These are phyloP conservation scores for Candolleomyces aberdarensis DNA, from an alignment of 768 basidiomycete genomes.

Conservation along the genomic window DNA sequence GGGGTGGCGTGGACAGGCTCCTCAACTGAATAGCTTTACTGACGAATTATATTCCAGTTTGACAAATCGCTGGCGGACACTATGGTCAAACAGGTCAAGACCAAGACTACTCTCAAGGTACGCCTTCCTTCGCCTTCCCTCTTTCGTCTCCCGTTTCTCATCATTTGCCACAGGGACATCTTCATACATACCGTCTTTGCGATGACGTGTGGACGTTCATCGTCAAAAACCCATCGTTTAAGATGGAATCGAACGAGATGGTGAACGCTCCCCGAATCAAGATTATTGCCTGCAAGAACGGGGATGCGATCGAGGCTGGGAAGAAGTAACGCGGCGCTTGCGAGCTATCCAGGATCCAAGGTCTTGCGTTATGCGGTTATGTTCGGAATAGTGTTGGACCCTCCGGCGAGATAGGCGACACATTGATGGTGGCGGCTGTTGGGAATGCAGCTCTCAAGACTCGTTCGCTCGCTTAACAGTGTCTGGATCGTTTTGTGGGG, in stretches of 20 bases:
- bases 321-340: conserved; percentile 57
- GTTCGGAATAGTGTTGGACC: background rate
- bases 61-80: conserved; percentile 94
- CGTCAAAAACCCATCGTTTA: conserved; percentile 88
- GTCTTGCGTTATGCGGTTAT: too few relatives aligned
- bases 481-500: too few relatives aligned
- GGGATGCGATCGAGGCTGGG: conserved; percentile 78
- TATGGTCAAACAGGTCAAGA: conserved; percentile 91
- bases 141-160: background rate
- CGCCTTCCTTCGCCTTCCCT: conserved; percentile 12
- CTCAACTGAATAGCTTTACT: background rate
- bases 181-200: conserved; percentile 88
- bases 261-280: conserved; percentile 80
- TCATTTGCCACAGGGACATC: conserved; percentile 54
- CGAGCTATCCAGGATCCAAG: background rate
- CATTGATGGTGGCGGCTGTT: background rate
- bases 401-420: background rate
- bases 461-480: background rate
- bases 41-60: conserved; percentile 54
- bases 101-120: conserved; percentile 91
- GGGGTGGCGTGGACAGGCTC: background rate
- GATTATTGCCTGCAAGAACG: conserved; percentile 98
- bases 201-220: conserved; percentile 99
- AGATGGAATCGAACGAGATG: conserved; percentile 90
- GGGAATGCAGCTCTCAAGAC: background rate